Evolutionary conservation across 495 filamentous ascomycete species (phyloP), one percentile per base, ranked within the genome.

Genomic region (Rhizodiscina lignyota): DNA sequence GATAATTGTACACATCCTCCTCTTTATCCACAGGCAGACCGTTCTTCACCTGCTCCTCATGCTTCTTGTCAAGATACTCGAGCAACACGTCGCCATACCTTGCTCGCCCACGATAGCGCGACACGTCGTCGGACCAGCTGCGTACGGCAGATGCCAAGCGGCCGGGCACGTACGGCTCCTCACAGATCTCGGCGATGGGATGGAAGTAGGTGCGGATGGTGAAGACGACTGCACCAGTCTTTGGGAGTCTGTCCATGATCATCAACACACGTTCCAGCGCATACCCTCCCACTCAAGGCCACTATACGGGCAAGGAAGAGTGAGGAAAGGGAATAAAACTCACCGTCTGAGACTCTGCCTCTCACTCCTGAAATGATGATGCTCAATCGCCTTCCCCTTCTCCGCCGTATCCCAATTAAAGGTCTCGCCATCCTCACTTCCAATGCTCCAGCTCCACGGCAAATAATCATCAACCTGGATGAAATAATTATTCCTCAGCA

Each of bases 111-210:
- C 91, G 91, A 54, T 94, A 92, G 55, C 59, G 60, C 21, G 69
- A 67, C 6, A 92, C 84, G 64, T 89, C 79, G 33, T 83, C 75
- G 1, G 78, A 79, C 85, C 84, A 92, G 57, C 81, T 91, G 39
- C 85, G 56, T 23, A 58, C 44, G 33, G 53, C 56, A 10, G 45
- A 47, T 16, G 55, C 56, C 18, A 60, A 34, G 13, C 56, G 39
- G 2, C 56, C 55, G 4, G 56, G 55, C 12, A 60, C 53, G 41
- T 54, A 52, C 12, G 42, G 42, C 47, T 60, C 56, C 23, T 49
- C 36, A 22, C 49, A 54, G 28, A 60, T 50, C 24, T 58, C 55
- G 16, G 49, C 52, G 15, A 60, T 49, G 12, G 55, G 56, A 35
- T 48, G 48, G 38, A 60, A 58, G 40, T 60, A 60, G 18, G 56